These are phyloP conservation scores for Brassica carinata DNA, from an alignment of 345 rosid genomes.

Conservation along the genomic window DNA sequence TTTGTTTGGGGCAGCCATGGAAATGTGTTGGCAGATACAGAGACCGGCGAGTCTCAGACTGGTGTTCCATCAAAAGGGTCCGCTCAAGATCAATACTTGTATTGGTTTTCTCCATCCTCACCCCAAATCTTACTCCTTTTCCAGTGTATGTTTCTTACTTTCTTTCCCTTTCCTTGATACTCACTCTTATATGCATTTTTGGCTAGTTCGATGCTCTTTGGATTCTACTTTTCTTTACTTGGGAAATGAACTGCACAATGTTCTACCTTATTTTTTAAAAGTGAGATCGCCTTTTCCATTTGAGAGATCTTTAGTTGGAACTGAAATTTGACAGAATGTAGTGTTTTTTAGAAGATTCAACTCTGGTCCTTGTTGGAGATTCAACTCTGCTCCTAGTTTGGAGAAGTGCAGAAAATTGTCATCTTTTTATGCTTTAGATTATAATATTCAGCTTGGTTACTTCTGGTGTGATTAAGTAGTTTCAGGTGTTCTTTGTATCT, in stretches of 20 bases:
- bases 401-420: background rate
- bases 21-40: conserved; percentile 60
- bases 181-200: background rate
- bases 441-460: background rate
- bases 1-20: conserved; percentile 51
- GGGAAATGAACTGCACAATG: conserved; percentile 14
- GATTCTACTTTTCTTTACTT: conserved; percentile 5
- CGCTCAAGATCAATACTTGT: conserved; percentile 50
- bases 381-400: conserved; percentile 18
- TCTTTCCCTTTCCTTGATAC: background rate
- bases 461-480: conserved; percentile 8
- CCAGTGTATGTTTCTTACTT: conserved; percentile 37
- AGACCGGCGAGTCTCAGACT: conserved; percentile 49
- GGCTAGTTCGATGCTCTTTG: conserved; percentile 15
- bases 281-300: conserved; percentile 5
- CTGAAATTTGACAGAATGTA: conserved; percentile 9
- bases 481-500: background rate
- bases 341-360: conserved; percentile 1
- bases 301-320: conserved; percentile 4
- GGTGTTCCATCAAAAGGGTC: conserved; percentile 38
- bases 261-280: background rate
- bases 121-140: conserved; percentile 37
- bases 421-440: background rate
- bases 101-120: conserved; percentile 47
- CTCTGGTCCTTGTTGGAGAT: conserved; percentile 24